phyloP scores from a whole-genome alignment of 208 protist genomes.

The Angomonas deanei region DNA sequence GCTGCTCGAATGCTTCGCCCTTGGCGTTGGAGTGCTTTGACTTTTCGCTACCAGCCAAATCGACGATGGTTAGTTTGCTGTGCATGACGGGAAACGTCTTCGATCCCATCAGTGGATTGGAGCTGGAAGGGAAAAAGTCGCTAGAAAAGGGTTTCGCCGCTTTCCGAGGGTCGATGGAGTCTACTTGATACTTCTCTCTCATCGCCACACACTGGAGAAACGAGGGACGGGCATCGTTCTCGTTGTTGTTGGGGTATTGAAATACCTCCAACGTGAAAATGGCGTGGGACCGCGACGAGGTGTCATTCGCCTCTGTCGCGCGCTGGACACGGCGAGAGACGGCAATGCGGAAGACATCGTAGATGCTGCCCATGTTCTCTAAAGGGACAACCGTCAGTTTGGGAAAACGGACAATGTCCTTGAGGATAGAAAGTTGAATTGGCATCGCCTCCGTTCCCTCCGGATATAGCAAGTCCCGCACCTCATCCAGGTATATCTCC shows the following conservation, averaged over 20 bases:
- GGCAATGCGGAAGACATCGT: slow-evolving; percentile 38
- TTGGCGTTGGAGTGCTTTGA: slow-evolving; percentile 46
- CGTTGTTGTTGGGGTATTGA: slow-evolving; percentile 28
- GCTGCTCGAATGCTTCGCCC: slow-evolving; percentile 63
- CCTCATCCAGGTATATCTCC: slow-evolving; percentile 77
- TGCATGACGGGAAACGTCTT: slow-evolving; percentile 36
- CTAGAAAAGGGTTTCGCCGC: neutral
- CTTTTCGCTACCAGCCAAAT: slow-evolving; percentile 90
- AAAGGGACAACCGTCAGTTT: slow-evolving; percentile 35
- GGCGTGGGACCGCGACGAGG: slow-evolving; percentile 83
- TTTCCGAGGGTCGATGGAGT: neutral
- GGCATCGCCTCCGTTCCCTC: slow-evolving; percentile 4
- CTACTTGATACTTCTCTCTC: slow-evolving; percentile 13
- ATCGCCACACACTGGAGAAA: slow-evolving; percentile 27
- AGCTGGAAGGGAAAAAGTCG: slow-evolving; percentile 23
- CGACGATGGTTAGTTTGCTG: slow-evolving; percentile 75
- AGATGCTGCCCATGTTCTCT: slow-evolving; percentile 22
- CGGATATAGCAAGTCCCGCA: slow-evolving; percentile 56
- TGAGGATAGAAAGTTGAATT: slow-evolving; percentile 33
- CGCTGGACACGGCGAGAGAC: slow-evolving; percentile 45
- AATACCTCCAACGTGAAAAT: slow-evolving; percentile 79
- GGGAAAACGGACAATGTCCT: slow-evolving; percentile 35
- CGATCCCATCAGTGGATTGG: slow-evolving; percentile 24
- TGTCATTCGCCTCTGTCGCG: slow-evolving; percentile 74
- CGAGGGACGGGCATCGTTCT: slow-evolving; percentile 14